Conservation (phyloP, 1,139 yeast genomes). For the Saccharomyces hybrid region DNA sequence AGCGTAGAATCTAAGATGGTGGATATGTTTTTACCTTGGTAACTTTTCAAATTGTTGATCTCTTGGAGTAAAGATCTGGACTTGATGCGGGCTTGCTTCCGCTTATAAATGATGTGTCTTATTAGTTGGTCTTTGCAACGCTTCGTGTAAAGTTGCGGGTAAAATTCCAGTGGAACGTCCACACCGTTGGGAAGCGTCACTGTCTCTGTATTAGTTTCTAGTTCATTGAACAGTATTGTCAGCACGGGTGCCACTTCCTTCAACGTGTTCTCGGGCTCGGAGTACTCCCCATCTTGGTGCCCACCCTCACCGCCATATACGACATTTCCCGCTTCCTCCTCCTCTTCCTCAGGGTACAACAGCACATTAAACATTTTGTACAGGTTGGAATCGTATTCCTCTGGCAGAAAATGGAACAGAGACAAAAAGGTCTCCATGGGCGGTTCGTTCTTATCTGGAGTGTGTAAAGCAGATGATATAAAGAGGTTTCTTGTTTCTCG, state of each 20-base stretch:
- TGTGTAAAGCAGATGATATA: conserved; percentile 26
- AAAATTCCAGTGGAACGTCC: conserved; percentile 28
- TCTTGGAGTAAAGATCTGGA: conserved; percentile 18
- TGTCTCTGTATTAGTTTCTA: conserved; percentile 22
- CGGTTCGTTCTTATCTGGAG: conserved; percentile 11
- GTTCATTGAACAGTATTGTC: conserved; percentile 28
- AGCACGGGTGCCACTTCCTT: conserved; percentile 24
- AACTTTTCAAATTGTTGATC: conserved; percentile 23
- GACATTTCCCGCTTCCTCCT: conserved; percentile 6
- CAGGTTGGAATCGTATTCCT: conserved; percentile 27
- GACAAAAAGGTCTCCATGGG: conserved; percentile 21
- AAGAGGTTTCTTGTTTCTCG: conserved; percentile 14
- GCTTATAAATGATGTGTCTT: conserved; percentile 18
- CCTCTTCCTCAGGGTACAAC: conserved; percentile 25
- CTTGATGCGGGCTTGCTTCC: conserved; percentile 17
- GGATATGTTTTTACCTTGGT: conserved; percentile 27
- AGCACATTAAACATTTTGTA: conserved; percentile 30
- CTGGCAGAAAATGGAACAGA: conserved; percentile 29
- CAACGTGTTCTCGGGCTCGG: conserved; percentile 22
- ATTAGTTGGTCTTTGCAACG: conserved; percentile 23
- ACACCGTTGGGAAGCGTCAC: conserved; percentile 23
- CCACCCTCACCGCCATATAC: conserved; percentile 5
- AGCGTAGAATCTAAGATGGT: conserved; percentile 25
- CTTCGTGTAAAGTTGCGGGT: conserved; percentile 29
- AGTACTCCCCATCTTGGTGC: too few species aligned